Conservation (phyloP, 306 rosid species). For the Cicer cuneatum region DNA sequence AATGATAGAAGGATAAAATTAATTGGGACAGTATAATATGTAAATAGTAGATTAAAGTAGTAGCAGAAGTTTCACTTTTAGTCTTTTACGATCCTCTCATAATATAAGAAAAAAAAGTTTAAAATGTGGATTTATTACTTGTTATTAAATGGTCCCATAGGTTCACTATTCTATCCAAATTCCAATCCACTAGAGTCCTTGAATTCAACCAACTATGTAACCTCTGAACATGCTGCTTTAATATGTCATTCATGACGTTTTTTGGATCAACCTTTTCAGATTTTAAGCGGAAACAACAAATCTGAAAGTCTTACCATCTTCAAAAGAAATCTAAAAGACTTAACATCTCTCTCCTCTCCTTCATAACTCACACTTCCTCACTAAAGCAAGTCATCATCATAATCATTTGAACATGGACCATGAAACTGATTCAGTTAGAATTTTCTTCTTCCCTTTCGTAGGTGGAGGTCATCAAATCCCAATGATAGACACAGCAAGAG, state of each 20-base stretch:
- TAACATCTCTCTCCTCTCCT: background rate
- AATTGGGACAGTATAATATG: no score
- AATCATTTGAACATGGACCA: conserved; percentile 33
- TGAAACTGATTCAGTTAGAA: conserved; percentile 17
- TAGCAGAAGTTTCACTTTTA: no score
- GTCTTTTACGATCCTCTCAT: no score
- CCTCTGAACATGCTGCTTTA: background rate
- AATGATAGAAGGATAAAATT: no score
- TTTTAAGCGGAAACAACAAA: background rate
- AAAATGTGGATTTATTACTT: no score
- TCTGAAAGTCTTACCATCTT: background rate
- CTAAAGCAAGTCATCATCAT: background rate
- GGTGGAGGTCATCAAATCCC: conserved; percentile 75
- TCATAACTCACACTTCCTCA: background rate
- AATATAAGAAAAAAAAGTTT: no score
- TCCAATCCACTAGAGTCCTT: no score
- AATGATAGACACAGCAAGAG: conserved; percentile 72
- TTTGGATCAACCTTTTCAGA: background rate
- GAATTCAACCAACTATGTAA: no score
- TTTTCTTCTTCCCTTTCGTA: conserved; percentile 54
- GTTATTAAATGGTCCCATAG: no score
- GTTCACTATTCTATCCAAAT: no score
- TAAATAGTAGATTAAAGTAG: no score
- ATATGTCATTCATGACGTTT: conserved; percentile 45
- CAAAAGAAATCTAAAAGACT: no score